Evolutionary conservation across 1,284 basidiomycete genomes (phyloP), one percentile per base, ranked within the genome.

Genomic region (Bjerkandera adusta): DNA sequence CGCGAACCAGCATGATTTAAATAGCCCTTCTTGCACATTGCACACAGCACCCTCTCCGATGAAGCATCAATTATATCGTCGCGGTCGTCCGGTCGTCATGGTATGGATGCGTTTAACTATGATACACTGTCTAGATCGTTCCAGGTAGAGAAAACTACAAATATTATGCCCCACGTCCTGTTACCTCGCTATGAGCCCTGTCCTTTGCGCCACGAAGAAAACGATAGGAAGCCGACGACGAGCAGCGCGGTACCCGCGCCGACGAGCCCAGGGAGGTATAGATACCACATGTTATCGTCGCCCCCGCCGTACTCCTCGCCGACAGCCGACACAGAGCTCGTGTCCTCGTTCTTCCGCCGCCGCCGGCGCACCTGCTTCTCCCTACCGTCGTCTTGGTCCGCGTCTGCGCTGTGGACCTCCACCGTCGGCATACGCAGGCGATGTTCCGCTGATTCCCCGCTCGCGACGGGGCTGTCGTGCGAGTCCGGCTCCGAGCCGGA

Each of bases 241-340:
- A 89, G 70, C 51, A 89, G 59, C 36, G 87, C 86, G 15, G 86
- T 88, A 10, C 87, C 87, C 25, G 86, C 87, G 18, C 86, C 87
- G 2, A 89, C 78, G 50, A 89, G 63, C 18, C 83, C 79, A 3
- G 87, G 87, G 33, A 89, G 67, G 53, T 86, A 85, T 45, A 88
- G 57, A 57, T 87, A 89, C 86, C 86, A 89, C 22, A 83, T 74
- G 65, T 71, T 76, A 48, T 86, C 84, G 26, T 84, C 68, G 25
- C 81, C 79, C 18, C 78, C 76, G 42, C 59, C 48, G 29, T 47
- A 29, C 15, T 48, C 40, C 35, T 30, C 38, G 22, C 5, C 36
- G 8, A 24, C 29, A 20, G 18, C 26, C 11, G 16, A 18, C 16
- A 13, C 21, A 20, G 13, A 49, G 8, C 40, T 34, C 32, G 34